Evolutionary conservation across 164 flowering plant species (phyloP), one percentile per base, ranked within the genome.

Genomic region (Vitis riparia): DNA sequence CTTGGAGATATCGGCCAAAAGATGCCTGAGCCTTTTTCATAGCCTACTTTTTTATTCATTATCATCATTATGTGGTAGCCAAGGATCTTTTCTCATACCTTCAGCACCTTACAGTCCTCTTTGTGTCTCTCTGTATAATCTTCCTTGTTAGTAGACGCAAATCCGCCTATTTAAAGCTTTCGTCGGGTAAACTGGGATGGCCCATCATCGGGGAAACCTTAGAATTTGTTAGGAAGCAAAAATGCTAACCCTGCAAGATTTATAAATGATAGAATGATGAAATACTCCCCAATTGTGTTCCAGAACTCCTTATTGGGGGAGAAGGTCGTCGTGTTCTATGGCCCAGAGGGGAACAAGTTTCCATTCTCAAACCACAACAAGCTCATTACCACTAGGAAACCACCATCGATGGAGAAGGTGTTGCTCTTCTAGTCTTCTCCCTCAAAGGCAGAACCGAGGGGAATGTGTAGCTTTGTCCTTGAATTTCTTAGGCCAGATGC

Each of bases 311-410:
- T 85, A 1, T 32, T 82, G 3, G 81, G 82, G 2, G 73, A 71
- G 19, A 16, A 49, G 5, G 70, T 77, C 15, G 85, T 80, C 0
- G 73, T 83, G n/a, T 60, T 83, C 49, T 75, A 81, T 29, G 82
- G 85, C 17, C 62, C 85, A 0, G 30, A 51, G 1, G 81, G 83
- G 11, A 76, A 86, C 77, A 86, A 82, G 66, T 84, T 86, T 78
- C 53, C 83, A 51, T 86, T 82, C 70, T 82, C 87, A 5, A 86
- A 86, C 66, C 87, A 86, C 78, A 74, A 76, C 76, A 84, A 82
- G 69, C 81, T 84, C n/a, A 79, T 84, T 8, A 48, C 44, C 5
- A 60, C 81, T 0, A 80, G 88, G 88, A 82, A 82, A 84, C 88
- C 85, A 0, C n/a, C 15, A 19, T 70, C 84, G 4, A 75, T 84